A percentile compares a stretch with the other conserved stretches of the same genome.
Evolutionary conservation across 1,139 yeast species (phyloP).

Genomic region (Nakaseomyces uthaithaninus): DNA sequence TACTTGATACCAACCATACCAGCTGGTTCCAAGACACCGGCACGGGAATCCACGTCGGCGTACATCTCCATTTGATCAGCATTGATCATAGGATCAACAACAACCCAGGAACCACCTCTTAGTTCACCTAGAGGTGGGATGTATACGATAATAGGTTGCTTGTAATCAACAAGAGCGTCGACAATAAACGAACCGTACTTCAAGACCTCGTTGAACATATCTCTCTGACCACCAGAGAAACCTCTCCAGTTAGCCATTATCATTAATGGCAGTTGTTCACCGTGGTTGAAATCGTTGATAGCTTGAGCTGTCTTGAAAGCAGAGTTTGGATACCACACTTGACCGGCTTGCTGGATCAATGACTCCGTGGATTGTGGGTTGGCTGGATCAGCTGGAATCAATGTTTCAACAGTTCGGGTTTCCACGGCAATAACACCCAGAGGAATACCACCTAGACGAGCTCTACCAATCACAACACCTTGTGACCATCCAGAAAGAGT

Average conservation of each 20-base stretch:
- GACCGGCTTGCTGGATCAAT: constrained; percentile 92
- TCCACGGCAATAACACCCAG: constrained; percentile 97
- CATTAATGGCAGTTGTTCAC: constrained; percentile 96
- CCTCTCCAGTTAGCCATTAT: constrained; percentile 99
- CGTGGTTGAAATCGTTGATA: constrained; percentile 90
- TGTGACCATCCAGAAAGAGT: constrained; percentile 98
- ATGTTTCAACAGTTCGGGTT: constrained; percentile 78
- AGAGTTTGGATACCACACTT: constrained; percentile 98
- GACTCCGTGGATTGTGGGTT: constrained; percentile 89
- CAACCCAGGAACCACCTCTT: constrained; percentile 99
- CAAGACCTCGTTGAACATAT: constrained; percentile 96
- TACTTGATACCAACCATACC: constrained; percentile 98
- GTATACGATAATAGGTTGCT: constrained; percentile 92
- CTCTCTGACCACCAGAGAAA: constrained; percentile 99
- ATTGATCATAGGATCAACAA: constrained; percentile 96
- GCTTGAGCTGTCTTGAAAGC: constrained; percentile 99
- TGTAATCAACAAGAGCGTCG: constrained; percentile 91
- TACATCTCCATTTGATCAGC: constrained; percentile 98
- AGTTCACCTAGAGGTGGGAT: constrained; percentile 97
- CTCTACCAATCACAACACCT: constrained; percentile 98
- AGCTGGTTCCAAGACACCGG: constrained; percentile 97
- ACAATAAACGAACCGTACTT: constrained; percentile 95
- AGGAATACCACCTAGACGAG: constrained; percentile 97
- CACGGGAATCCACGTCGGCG: constrained; percentile 94
- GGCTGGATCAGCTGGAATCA: constrained; percentile 96